phyloP scores from a whole-genome alignment of 192 early-diverging fungal genomes.

The Hyaloraphidium curvatum region DNA sequence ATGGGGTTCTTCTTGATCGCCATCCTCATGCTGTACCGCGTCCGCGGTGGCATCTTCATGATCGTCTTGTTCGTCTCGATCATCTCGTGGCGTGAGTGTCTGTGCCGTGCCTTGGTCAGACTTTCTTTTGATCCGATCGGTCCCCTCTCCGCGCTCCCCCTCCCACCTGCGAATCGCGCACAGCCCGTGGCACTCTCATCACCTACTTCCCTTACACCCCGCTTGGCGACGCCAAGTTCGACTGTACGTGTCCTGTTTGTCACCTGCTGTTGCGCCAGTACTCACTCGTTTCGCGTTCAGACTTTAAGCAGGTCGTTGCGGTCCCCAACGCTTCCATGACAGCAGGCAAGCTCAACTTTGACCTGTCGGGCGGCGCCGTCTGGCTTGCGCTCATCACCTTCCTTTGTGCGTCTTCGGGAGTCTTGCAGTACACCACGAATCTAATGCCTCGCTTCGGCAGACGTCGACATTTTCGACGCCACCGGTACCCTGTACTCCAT shows the following conservation, averaged over 20 bases:
- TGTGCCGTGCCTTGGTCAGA: too few relatives aligned
- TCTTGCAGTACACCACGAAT: neutral
- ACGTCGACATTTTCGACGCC: constrained; percentile 72
- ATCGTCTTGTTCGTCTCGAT: constrained; percentile 42
- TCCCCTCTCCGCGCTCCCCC: too few relatives aligned
- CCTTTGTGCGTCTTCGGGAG: constrained; percentile 22
- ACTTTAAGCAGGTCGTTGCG: constrained; percentile 17
- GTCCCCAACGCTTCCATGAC: constrained; percentile 13
- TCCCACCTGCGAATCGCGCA: too few relatives aligned
- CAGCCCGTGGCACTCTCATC: constrained; percentile 26
- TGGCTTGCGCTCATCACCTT: constrained; percentile 72
- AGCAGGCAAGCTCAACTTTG: constrained; percentile 39
- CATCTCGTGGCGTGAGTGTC: constrained; percentile 61
- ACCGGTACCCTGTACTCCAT: constrained; percentile 65
- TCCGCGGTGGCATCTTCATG: constrained; percentile 51
- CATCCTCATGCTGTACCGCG: constrained; percentile 35
- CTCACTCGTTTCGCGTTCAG: neutral
- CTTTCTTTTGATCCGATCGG: too few relatives aligned
- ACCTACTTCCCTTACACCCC: constrained; percentile 58
- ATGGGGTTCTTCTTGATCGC: constrained; percentile 51
- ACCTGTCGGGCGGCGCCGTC: constrained; percentile 31
- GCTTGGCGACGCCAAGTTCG: constrained; percentile 36
- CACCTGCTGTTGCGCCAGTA: neutral
- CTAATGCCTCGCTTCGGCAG: neutral
- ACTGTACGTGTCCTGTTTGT: constrained; percentile 14